phyloP scores from a whole-genome alignment of 2,329 filamentous ascomycete genomes.

The Sphaceloma murrayae region DNA sequence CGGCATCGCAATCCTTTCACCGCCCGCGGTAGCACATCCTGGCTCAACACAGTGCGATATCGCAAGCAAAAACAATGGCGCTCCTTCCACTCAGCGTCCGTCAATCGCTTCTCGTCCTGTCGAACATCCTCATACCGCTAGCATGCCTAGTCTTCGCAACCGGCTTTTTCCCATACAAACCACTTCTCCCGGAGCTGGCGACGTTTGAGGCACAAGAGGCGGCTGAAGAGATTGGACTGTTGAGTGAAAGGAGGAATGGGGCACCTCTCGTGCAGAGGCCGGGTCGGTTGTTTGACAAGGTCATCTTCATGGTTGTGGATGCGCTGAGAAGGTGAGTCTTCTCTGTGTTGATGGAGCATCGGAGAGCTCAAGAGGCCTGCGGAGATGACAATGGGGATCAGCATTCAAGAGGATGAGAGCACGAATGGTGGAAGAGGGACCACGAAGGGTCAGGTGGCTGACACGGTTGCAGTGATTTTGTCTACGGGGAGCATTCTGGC shows the following conservation, averaged over 20 bases:
- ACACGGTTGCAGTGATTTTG: slow-evolving; percentile 64
- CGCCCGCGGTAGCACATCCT: slow-evolving; percentile 4
- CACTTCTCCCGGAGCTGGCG: slow-evolving; percentile 77
- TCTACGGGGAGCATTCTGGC: slow-evolving; percentile 69
- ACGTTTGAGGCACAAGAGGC: slow-evolving; percentile 23
- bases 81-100: background rate
- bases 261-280: slow-evolving; percentile 40
- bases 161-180: slow-evolving; percentile 97
- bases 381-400: background rate
- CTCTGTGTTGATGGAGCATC: too few relatives aligned
- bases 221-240: slow-evolving; percentile 18
- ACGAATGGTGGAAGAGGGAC: background rate
- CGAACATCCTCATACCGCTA: slow-evolving; percentile 68
- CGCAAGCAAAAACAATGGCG: background rate
- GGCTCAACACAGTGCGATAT: too few relatives aligned
- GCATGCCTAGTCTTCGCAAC: slow-evolving; percentile 63
- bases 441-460: slow-evolving; percentile 17
- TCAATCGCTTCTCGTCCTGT: slow-evolving; percentile 44
- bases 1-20: too few relatives aligned
- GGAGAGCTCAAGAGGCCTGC: too few relatives aligned
- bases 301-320: slow-evolving; percentile 97
- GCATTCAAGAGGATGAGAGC: background rate
- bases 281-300: slow-evolving; percentile 67
- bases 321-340: slow-evolving; percentile 73
- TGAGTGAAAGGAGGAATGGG: slow-evolving; percentile 5